These are phyloP conservation scores for Datura wrightii DNA, from an alignment of 257 asterid species.

Conservation along the genomic window DNA sequence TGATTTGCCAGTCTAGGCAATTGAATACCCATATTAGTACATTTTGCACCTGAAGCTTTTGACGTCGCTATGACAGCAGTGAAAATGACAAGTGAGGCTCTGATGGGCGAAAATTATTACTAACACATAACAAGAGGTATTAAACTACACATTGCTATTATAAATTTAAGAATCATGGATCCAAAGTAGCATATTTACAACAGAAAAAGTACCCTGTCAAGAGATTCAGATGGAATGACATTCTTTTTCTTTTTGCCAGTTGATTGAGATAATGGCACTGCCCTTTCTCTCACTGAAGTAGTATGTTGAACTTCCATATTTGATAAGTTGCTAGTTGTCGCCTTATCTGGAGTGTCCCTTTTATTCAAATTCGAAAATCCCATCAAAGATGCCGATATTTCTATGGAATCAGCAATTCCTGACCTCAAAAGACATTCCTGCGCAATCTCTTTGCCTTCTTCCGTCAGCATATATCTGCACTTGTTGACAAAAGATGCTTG, in stretches of 20 bases:
- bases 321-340: conserved; percentile 38
- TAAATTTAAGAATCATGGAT: not conserved
- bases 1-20: not conserved
- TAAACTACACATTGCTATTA: not conserved
- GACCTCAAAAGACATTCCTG: conserved; percentile 82
- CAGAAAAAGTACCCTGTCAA: conserved; percentile 57
- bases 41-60: not conserved
- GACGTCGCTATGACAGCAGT: not conserved
- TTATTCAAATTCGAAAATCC: conserved; percentile 47
- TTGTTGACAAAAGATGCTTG: conserved; percentile 19
- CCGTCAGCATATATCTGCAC: conserved; percentile 92
- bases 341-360: conserved; percentile 42
- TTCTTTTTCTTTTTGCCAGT: conserved; percentile 49
- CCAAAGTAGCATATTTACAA: conserved; percentile 7
- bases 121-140: conserved; percentile 16
- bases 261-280: conserved; percentile 39
- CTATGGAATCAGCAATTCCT: conserved; percentile 52
- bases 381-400: conserved; percentile 38
- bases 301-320: conserved; percentile 44
- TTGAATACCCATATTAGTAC: not conserved
- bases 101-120: not conserved
- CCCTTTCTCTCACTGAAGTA: conserved; percentile 47
- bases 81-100: not conserved
- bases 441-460: conserved; percentile 89
- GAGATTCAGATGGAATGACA: conserved; percentile 65